Evolutionary conservation across 108 stramenopile genomes (phyloP), one percentile per base, ranked within the genome.

Genomic region (Aurantiochytrium sp.): DNA sequence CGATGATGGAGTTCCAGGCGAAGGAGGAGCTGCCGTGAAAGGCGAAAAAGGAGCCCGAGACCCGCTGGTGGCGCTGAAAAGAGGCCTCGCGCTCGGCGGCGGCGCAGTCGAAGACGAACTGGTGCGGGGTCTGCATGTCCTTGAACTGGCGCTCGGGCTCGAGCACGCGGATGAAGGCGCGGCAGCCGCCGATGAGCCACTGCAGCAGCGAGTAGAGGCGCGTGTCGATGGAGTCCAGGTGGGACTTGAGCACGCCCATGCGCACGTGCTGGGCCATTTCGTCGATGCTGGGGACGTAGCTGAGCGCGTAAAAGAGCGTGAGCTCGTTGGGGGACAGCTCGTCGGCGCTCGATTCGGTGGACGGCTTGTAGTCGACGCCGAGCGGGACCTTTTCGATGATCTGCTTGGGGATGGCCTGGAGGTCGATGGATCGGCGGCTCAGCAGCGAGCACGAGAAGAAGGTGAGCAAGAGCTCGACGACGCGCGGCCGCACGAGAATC

Each of bases 141-240:
- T 48, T 81, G 73, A 81, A 81, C 24, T 81, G 73, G 39, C 73
- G 39, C 45, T 81, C 73, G 17, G 73, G 73, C 45, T 81, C 73
- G 27, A 81, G 45, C 12, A 81, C 39, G 12, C 73, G 73, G 45
- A 81, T 48, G 39, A 81, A 81, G 42, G 73, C 39, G 8, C 73
- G 73, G 73, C 73, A 81, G n/a, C 73, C 73, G 2, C 73, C 73
- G 39, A 81, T 81, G 73, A 81, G 73, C 73, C 73, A 81, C 39
- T 48, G 73, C 39, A 81, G 39, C 42, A 81, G 45, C 39, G 73
- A 24, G 73, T 81, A 81, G n/a, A 81, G 45, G 39, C 73, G 73
- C 24, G 45, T 17, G 73, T 81, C 73, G 30, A 81, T 81, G 39
- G 24, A 30, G 39, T 81, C 73, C 12, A 81, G 73, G 30, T 41